These are phyloP conservation scores for Heliamphora exappendiculata DNA, from an alignment of 148 eudicot species.

Conservation along the genomic window DNA sequence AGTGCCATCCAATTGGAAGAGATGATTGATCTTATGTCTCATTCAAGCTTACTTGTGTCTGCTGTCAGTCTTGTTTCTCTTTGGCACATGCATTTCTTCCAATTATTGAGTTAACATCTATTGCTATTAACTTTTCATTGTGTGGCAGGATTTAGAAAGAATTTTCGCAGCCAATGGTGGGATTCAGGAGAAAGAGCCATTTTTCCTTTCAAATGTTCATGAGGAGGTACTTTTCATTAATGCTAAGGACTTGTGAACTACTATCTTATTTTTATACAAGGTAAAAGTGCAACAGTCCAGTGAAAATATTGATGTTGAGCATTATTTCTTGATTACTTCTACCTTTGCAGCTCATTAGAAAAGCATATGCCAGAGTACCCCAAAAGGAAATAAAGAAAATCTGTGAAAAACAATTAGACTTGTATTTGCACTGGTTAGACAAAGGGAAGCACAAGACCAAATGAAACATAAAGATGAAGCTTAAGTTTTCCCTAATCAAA, in stretches of 20 bases:
- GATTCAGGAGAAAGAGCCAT: constrained; percentile 67
- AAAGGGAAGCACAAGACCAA: not conserved
- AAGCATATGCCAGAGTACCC: not conserved
- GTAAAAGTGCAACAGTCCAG: not conserved
- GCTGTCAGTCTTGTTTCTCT: not conserved
- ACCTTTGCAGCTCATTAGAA: not conserved
- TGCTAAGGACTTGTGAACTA: not conserved
- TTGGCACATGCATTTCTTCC: not conserved
- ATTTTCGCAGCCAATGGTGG: constrained; percentile 54
- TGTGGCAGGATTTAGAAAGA: constrained; percentile 66
- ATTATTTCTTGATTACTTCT: not conserved
- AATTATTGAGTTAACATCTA: not conserved
- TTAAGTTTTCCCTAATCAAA: not conserved
- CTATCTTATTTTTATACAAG: not conserved
- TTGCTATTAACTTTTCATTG: not conserved
- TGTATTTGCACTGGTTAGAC: not conserved
- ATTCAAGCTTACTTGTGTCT: not conserved
- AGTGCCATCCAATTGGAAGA: not conserved
- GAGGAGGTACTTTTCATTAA: constrained; percentile 39
- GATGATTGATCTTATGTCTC: not conserved
- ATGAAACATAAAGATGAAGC: not conserved
- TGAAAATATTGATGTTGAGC: not conserved
- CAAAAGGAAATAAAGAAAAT: not conserved
- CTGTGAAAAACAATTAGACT: not conserved
- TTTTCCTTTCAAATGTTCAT: constrained; percentile 52